Evolutionary conservation across 2,329 filamentous ascomycete species (phyloP).

Genomic region (Penicillium sp.): DNA sequence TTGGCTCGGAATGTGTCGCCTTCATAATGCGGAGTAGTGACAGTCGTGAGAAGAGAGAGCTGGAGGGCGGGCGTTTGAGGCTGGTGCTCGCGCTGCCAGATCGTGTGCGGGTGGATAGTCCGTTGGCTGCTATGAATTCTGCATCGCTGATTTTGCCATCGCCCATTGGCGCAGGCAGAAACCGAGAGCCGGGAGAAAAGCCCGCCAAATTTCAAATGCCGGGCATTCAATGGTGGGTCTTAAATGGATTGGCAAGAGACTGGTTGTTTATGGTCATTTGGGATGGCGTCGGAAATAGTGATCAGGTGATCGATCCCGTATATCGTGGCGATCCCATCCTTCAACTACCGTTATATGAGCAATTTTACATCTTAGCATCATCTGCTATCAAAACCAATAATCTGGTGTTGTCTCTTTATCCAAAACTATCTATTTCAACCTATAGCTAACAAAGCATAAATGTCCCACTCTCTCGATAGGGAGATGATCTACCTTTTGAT

Average conservation of each 20-base stretch:
- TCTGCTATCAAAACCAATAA: too few relatives aligned
- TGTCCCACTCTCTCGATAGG: too few relatives aligned
- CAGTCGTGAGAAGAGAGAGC: conserved; percentile 62
- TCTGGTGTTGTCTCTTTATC: too few relatives aligned
- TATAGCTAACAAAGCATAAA: too few relatives aligned
- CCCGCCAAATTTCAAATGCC: conserved; percentile 18
- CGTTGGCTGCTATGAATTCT: conserved; percentile 25
- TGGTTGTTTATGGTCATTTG: conserved; percentile 1
- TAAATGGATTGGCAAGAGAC: conserved; percentile 2
- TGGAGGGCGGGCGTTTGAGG: conserved; percentile 54
- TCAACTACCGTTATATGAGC: too few relatives aligned
- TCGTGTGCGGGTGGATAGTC: conserved; percentile 26
- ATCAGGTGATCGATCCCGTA: conserved; percentile 3
- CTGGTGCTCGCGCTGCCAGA: conserved; percentile 32
- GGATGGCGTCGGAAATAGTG: conserved; percentile 1
- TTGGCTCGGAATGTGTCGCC: conserved; percentile 34
- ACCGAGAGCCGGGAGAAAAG: conserved; percentile 19
- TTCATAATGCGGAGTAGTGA: conserved; percentile 57
- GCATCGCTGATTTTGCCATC: conserved; percentile 26
- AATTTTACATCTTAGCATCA: too few relatives aligned
- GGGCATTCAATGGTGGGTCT: conserved; percentile 6
- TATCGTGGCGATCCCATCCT: too few relatives aligned
- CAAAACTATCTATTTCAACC: too few relatives aligned
- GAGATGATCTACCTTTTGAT: too few relatives aligned
- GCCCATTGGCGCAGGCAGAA: conserved; percentile 32